phyloP scores from a whole-genome alignment of 2,329 filamentous ascomycete species.

The Cercospora beticola region DNA sequence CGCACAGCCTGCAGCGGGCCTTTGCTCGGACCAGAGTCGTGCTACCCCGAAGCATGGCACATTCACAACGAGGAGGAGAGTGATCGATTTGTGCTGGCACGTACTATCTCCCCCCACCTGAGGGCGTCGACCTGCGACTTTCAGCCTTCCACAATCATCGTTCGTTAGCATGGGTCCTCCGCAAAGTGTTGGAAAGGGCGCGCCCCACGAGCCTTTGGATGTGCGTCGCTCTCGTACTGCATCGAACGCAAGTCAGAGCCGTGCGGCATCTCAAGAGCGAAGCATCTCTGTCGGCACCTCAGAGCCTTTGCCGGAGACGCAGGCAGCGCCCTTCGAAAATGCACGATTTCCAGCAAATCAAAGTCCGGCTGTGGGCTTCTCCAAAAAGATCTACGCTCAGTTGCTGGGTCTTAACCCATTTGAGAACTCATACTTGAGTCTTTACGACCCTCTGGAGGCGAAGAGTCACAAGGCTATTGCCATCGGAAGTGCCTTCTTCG shows the following conservation, averaged over 20 bases:
- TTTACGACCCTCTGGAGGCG: conserved; percentile 49
- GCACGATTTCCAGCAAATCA: conserved; percentile 7
- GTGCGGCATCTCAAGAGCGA: neutral
- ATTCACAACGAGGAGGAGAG: neutral
- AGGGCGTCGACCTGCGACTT: neutral
- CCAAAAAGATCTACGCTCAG: conserved; percentile 31
- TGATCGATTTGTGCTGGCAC: neutral
- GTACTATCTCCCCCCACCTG: neutral
- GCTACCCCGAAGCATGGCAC: neutral
- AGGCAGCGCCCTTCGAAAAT: neutral
- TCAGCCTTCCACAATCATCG: neutral
- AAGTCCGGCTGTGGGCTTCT: conserved; percentile 7
- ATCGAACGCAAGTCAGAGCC: neutral
- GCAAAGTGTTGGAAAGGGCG: neutral
- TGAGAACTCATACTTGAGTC: conserved; percentile 50
- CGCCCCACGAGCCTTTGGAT: conserved; percentile 1
- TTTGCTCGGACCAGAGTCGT: neutral
- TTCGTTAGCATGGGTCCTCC: neutral
- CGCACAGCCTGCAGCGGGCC: neutral
- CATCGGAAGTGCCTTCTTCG: conserved; percentile 38
- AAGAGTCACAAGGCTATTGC: conserved; percentile 41
- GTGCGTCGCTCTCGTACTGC: neutral
- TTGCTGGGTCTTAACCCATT: conserved; percentile 47
- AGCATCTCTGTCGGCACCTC: neutral
- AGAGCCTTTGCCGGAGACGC: conserved; percentile 11